These are phyloP conservation scores for Colletotrichum melonis DNA, from an alignment of 2,329 filamentous ascomycete species.

Conservation along the genomic window DNA sequence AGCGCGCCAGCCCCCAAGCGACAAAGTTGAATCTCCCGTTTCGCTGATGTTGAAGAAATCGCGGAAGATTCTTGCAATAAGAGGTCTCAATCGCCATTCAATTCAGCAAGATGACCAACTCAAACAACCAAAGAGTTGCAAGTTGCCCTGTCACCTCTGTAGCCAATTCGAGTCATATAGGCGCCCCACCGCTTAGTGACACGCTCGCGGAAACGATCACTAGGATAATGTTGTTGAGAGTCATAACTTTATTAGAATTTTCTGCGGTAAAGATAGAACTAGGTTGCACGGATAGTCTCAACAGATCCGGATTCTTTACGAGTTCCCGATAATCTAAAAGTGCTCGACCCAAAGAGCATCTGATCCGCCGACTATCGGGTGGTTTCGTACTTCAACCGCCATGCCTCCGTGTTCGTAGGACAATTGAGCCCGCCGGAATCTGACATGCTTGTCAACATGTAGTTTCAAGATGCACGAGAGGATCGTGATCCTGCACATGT, in stretches of 20 bases:
- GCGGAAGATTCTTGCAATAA: neutral
- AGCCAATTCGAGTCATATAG: neutral
- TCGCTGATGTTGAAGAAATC: neutral
- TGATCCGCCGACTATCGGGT: neutral
- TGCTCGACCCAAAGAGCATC: neutral
- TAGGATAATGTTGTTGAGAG: neutral
- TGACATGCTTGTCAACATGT: neutral
- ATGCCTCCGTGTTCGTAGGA: neutral
- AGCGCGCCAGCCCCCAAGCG: accelerated
- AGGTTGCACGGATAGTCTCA: neutral
- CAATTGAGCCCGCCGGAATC: neutral
- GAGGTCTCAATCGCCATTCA: neutral
- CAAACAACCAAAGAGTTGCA: too few species aligned
- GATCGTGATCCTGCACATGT: neutral
- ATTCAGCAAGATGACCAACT: neutral
- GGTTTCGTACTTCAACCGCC: neutral
- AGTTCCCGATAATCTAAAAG: neutral
- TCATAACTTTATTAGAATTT: neutral
- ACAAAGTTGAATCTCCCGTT: too few species aligned
- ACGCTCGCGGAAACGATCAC: neutral
- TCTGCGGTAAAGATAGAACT: neutral
- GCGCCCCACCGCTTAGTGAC: neutral
- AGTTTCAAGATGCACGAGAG: neutral
- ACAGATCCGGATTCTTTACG: neutral
- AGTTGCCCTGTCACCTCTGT: too few species aligned